These are phyloP conservation scores for Royoungia palumana DNA, from an alignment of 768 basidiomycete species.

Conservation along the genomic window DNA sequence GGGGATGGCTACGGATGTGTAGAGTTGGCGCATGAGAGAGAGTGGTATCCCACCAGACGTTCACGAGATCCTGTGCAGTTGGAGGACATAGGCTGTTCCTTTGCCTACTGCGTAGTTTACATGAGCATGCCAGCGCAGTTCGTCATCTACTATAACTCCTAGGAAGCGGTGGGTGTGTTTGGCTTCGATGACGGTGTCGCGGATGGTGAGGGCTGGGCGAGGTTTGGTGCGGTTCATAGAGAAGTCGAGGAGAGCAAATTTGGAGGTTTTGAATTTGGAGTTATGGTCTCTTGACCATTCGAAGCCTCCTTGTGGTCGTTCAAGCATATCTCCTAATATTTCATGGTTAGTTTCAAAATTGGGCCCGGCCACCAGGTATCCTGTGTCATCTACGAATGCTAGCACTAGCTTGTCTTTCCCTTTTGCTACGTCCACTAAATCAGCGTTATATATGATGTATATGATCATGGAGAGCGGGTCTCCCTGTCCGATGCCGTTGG, in stretches of 20 bases:
- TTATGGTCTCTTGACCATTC: conserved; percentile 22
- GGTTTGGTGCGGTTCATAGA: not conserved
- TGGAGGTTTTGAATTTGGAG: conserved; percentile 19
- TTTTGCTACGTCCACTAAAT: conserved; percentile 9
- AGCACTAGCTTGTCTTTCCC: conserved; percentile 13
- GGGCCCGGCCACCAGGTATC: conserved; percentile 22
- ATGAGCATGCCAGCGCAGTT: not conserved
- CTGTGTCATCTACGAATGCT: conserved; percentile 32
- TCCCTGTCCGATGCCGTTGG: conserved; percentile 33
- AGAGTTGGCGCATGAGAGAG: conserved; percentile 19
- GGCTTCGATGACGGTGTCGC: not conserved
- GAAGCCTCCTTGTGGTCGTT: conserved; percentile 6
- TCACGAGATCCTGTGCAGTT: not conserved
- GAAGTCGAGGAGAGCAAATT: conserved; percentile 21
- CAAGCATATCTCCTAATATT: conserved; percentile 27
- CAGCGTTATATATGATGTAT: conserved; percentile 34
- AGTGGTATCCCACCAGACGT: conserved; percentile 16
- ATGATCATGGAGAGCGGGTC: conserved; percentile 30
- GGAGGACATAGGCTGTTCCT: not conserved
- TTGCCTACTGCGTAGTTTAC: not conserved
- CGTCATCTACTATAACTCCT: not conserved
- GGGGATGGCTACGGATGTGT: conserved; percentile 24
- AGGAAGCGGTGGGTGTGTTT: not conserved
- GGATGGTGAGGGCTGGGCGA: not conserved
- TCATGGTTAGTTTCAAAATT: conserved; percentile 18